Evolutionary conservation across 306 rosid genomes (phyloP), one percentile per base, ranked within the genome.

Genomic region (Quercus robur): DNA sequence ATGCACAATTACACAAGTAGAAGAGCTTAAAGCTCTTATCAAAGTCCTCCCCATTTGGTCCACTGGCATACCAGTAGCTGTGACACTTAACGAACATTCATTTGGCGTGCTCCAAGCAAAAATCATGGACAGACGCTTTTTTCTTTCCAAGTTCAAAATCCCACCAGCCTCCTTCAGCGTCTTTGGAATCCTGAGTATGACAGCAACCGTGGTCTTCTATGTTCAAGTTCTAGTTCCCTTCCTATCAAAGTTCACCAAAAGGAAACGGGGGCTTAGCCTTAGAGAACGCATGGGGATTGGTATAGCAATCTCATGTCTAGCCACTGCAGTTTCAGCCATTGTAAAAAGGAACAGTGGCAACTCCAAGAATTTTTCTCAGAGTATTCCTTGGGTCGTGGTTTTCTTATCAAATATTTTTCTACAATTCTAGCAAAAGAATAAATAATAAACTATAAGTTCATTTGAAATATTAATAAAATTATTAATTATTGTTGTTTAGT

Each of bases 1-100:
- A 68, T 85, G 95, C 79, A 93, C 97, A 23, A 86, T 91, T 13
- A 88, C 87, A 74, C 89, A 91, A 89, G 97, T 94, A 56, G 97
- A 94, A 81, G 95, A 92, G 75, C 81, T 94, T 2, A 94, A 94
- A 78, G 90, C 85, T 25, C 61, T 94, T 4, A 71, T 93, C 75
- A 93, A 84, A 76, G 88, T 94, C 49, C 80, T 93, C 54, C 97
- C 97, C 0, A 84, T 94, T 49, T 94, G 97, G 97, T 91, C 97
- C 21, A 75, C 92, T 0, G 86, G 91, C 70, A 86, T 94, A 61
- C 31, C 80, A 7, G 30, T 89, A 66, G 80, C 82, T 0, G 73
- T 77, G 18, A 56, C 80, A 62, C 70, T 87, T 23, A 66, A 2
- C 85, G 94, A 94, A 73, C 56, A 81, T 26, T 0, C 88, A 44